Base-by-base conservation (phyloP, 169 alveolate species). In the Babesia ovata region DNA sequence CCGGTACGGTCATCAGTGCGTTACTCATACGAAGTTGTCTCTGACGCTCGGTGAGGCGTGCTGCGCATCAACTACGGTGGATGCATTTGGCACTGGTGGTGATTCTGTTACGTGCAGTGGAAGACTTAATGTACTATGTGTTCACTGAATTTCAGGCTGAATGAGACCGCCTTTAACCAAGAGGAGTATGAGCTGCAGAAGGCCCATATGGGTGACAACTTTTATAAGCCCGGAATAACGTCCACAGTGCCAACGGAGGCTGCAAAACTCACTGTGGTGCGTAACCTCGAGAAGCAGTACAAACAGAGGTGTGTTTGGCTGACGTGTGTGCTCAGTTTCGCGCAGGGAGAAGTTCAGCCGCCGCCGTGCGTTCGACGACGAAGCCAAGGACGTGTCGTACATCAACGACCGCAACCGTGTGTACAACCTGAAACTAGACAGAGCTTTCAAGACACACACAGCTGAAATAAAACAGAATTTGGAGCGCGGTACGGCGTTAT, bases 401-500 rank as follows among this genome's bases (percentile, higher is more conserved):
- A 94, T 95, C 70, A 94, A 94, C 84, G 94, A 93, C 74, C 75
- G 97, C 50, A 95, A 95, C 70, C 86, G 92, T 52, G 91, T 84
- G 42, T 95, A 74, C 78, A 95, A 95, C 91, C 75, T 92, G 84
- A 95, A 93, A 69, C 78, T 95, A 57, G 95, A 93, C 49, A 62
- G 97, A 46, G 79, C 92, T 46, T 95, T 90, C 79, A 94, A 95
- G 11, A 88, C 82, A 46, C 91, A 91, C 75, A 77, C 96, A 22
- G 83, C 76, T 48, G 97, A 92, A 65, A 88, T 91, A 86, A 92
- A 88, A 74, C 95, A 89, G 63, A 95, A 95, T 79, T 70, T 95
- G 73, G 97, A 94, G 71, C 83, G 96, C 39, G 97, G 98, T 26
- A 92, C 96, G 14, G 97, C 97, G 29, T 66, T 95, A 53, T 95